A percentile compares a stretch with the other conserved stretches of the same genome.
Conservation (phyloP, 2,329 filamentous ascomycete genomes). For the Fusarium illudens region DNA sequence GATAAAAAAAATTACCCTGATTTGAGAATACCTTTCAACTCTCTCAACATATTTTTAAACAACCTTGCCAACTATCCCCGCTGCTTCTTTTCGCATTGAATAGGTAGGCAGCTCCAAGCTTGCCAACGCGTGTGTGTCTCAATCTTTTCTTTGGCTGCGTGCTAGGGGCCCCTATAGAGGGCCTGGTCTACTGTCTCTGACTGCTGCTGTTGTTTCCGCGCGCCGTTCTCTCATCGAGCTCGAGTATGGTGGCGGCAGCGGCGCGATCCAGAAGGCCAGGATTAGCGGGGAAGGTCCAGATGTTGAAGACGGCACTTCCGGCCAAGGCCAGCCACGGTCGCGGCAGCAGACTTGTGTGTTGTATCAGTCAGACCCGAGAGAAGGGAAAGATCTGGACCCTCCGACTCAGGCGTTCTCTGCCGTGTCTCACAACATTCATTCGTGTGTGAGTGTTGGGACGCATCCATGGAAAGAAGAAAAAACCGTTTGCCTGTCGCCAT, state of each 20-base stretch:
- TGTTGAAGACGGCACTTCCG: slow-evolving; percentile 14
- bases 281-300: not conserved
- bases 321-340: not conserved
- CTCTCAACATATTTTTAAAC: not conserved
- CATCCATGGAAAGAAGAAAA: not conserved
- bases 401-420: slow-evolving; percentile 21
- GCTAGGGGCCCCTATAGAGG: not conserved
- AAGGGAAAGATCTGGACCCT: slow-evolving; percentile 12
- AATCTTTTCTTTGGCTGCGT: not conserved
- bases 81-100: not conserved
- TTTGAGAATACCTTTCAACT: not conserved
- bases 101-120: not conserved
- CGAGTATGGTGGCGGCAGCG: slow-evolving; percentile 7
- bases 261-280: slow-evolving; percentile 8
- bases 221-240: slow-evolving; percentile 2
- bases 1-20: not conserved
- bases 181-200: not conserved
- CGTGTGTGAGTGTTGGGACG: not conserved
- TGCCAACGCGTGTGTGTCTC: not conserved
- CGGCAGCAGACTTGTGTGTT: not conserved
- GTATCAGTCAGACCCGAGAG: not conserved
- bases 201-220: slow-evolving; percentile 11
- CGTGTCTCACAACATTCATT: slow-evolving; percentile 23
- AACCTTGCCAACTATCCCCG: not conserved
- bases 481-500: slow-evolving; percentile 14